A percentile compares a stretch with the other conserved stretches of the same genome.
Conservation (phyloP, 306 rosid species). For the Rubus parviflorus region DNA sequence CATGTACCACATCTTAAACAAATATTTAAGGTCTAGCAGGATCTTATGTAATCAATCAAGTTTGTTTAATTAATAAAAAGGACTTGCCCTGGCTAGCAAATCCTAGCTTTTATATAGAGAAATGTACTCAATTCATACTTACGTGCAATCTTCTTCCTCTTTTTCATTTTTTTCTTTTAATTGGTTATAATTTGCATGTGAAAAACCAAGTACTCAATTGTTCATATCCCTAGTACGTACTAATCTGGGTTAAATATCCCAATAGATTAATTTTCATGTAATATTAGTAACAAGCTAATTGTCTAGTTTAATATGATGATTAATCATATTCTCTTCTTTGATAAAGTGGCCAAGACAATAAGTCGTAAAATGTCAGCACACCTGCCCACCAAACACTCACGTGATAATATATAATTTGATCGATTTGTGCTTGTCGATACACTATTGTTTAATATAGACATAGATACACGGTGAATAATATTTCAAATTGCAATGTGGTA, state of each 20-base stretch:
- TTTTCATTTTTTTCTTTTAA: background rate
- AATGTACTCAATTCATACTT: background rate
- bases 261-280: background rate
- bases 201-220: constrained; percentile 3
- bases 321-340: background rate
- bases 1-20: background rate
- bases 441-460: background rate
- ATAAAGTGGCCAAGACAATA: constrained; percentile 7
- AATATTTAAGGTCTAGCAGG: background rate
- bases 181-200: background rate
- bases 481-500: background rate
- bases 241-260: background rate
- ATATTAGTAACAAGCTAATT: background rate
- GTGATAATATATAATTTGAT: constrained; percentile 16
- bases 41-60: background rate
- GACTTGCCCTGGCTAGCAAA: constrained; percentile 4
- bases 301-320: background rate
- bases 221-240: background rate
- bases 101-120: background rate
- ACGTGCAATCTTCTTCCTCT: constrained; percentile 4
- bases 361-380: constrained; percentile 13
- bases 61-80: constrained; percentile 5
- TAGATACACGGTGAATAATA: background rate
- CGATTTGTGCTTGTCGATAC: background rate
- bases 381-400: constrained; percentile 22